Evolutionary conservation across 2,329 filamentous ascomycete genomes (phyloP), one percentile per base, ranked within the genome.

Genomic region (Hypoxylon sp.): DNA sequence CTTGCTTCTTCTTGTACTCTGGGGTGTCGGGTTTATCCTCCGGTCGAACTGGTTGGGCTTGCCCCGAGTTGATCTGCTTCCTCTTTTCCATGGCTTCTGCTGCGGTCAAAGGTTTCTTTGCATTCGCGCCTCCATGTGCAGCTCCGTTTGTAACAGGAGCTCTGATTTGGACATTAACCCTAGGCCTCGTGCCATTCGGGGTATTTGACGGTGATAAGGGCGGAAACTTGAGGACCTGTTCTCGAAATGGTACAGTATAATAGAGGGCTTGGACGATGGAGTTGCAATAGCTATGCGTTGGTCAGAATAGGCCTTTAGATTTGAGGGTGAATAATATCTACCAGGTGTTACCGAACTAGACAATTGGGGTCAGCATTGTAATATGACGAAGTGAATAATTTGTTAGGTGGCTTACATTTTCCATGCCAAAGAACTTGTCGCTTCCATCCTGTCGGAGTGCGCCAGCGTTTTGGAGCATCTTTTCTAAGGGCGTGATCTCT

Each of bases 1-100:
- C 94, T 78, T 96, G 90, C 82, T 97, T 98, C 85, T 99, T 99
- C 83, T 98, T 98, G 82, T 96, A 97, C 81, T 99, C 96, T 0
- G 95, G 94, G 1, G 94, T 94, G 76, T 98, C 94, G 69, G 92
- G 93, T 79, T 94, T 97, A 77, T 98, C 96, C 79, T 98, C 96
- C 8, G 93, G 92, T 73, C 94, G 84, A 46, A 85, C 69, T 2
- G 85, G 85, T 17, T 86, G 82, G 24, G 86, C 81, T 66, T 88
- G 87, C 31, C 86, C 85, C 17, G 84, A 78, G 71, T 83, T 86
- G 72, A 88, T 81, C 66, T 85, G 82, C 72, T 85, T 84, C 75
- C 88, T 82, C 71, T 86, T 86, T 74, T 87, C 87, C 72, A 85
- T 80, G 13, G 86, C 85, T 67, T 90, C 89, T 1, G 87, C 81